These are phyloP conservation scores for Kwoniella mangroviensis DNA, from an alignment of 768 basidiomycete genomes.

Conservation along the genomic window DNA sequence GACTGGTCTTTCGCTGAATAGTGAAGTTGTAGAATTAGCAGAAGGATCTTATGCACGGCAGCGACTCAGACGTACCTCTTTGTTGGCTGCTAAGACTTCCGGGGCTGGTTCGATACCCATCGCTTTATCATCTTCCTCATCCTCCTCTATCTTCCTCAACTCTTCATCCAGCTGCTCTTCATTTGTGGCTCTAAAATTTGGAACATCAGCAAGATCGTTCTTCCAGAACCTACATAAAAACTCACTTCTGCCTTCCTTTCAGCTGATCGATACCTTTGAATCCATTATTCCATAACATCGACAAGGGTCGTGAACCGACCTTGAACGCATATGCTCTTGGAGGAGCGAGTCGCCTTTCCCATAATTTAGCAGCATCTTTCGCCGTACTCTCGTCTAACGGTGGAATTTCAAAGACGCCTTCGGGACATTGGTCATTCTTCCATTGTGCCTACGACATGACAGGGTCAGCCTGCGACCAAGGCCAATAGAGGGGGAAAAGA, in stretches of 20 bases:
- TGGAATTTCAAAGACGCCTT: slow-evolving; percentile 43
- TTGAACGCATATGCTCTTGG: slow-evolving; percentile 36
- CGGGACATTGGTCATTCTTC: slow-evolving; percentile 52
- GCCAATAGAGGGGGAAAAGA: background rate
- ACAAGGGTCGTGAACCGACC: slow-evolving; percentile 41
- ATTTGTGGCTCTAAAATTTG: slow-evolving; percentile 27
- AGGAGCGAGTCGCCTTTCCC: slow-evolving; percentile 36
- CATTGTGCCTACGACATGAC: slow-evolving; percentile 45
- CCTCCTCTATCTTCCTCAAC: slow-evolving; percentile 33
- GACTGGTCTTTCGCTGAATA: slow-evolving; percentile 35
- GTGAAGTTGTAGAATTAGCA: background rate
- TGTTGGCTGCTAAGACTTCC: slow-evolving; percentile 24
- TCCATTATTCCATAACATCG: slow-evolving; percentile 42
- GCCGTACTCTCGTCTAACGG: slow-evolving; percentile 32
- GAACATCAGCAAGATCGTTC: too few species aligned
- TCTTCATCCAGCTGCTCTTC: slow-evolving; percentile 37
- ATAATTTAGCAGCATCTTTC: slow-evolving; percentile 31
- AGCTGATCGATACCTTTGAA: slow-evolving; percentile 47
- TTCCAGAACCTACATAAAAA: background rate
- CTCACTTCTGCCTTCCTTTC: slow-evolving; percentile 43
- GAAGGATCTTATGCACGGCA: background rate
- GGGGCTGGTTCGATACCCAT: slow-evolving; percentile 37
- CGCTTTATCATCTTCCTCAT: slow-evolving; percentile 46
- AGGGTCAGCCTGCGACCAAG: background rate
- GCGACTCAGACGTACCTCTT: slow-evolving; percentile 26